Conservation (phyloP, 768 basidiomycete species). For the Hygrocybe punicea region DNA sequence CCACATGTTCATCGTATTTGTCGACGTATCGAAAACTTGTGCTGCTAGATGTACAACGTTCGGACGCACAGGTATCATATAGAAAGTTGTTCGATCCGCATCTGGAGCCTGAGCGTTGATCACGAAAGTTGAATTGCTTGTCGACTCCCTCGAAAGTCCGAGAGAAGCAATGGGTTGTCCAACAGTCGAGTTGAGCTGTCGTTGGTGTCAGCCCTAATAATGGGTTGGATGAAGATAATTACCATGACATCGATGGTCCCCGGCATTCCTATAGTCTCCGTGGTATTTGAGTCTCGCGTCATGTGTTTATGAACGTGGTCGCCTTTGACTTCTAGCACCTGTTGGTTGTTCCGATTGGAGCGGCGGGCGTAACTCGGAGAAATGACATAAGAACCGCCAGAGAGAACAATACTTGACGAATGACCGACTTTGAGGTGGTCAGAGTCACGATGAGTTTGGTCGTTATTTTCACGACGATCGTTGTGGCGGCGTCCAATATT, state of each 20-base stretch:
- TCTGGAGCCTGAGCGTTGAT: conserved; percentile 40
- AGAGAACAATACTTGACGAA: not conserved
- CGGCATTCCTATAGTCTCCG: conserved; percentile 19
- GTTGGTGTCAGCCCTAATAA: not conserved
- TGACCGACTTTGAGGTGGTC: not conserved
- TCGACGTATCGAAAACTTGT: conserved; percentile 40
- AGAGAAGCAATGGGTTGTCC: conserved; percentile 40
- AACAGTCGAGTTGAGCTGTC: not conserved
- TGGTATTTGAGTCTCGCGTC: not conserved
- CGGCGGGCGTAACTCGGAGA: not conserved
- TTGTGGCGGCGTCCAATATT: not conserved
- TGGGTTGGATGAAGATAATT: not conserved
- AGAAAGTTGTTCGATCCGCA: conserved; percentile 44
- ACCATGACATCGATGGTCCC: conserved; percentile 52
- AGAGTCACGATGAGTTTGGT: not conserved
- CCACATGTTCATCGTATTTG: conserved; percentile 38
- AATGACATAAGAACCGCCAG: conserved; percentile 7
- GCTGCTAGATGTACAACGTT: conserved; percentile 42
- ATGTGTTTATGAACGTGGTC: not conserved
- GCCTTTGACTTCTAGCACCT: not conserved
- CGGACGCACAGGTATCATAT: conserved; percentile 29
- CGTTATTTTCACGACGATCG: not conserved
- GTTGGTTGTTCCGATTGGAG: not conserved
- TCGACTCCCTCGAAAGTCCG: conserved; percentile 28
- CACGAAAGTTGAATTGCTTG: conserved; percentile 31